These are phyloP conservation scores for Tylopilus plumbeoviolaceoides DNA, from an alignment of 768 basidiomycete genomes.

Conservation along the genomic window DNA sequence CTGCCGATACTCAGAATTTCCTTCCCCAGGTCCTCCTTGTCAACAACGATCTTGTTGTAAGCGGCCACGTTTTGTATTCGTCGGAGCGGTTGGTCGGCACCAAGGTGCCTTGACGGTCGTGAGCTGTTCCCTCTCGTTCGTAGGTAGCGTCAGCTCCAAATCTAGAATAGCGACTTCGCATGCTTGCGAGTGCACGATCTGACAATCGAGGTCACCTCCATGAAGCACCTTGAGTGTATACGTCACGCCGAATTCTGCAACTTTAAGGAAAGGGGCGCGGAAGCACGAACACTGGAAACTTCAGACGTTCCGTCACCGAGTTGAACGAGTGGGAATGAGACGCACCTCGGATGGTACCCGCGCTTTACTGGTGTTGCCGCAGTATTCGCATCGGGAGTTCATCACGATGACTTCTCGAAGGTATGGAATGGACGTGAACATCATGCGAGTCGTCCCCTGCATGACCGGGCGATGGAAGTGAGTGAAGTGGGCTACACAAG, in stretches of 20 bases:
- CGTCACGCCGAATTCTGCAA: constrained; percentile 70
- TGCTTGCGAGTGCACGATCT: constrained; percentile 84
- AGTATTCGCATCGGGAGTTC: constrained; percentile 95
- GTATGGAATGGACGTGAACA: constrained; percentile 92
- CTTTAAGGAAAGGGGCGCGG: no score
- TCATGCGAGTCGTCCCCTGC: constrained; percentile 83
- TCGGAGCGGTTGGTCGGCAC: constrained; percentile 78
- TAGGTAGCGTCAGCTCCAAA: constrained; percentile 85
- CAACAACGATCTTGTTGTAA: constrained; percentile 76
- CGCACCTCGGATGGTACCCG: constrained; percentile 80
- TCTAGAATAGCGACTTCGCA: constrained; percentile 85
- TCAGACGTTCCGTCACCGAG: no score
- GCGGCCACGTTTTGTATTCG: constrained; percentile 70
- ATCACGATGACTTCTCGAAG: constrained; percentile 94
- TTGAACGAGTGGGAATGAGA: not conserved
- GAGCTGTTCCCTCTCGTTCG: constrained; percentile 77
- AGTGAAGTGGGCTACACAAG: not conserved
- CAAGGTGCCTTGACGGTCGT: constrained; percentile 95
- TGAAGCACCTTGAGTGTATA: constrained; percentile 78
- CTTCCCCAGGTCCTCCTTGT: constrained; percentile 85
- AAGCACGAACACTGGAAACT: no score
- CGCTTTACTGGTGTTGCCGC: constrained; percentile 82
- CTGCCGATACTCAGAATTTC: constrained; percentile 85
- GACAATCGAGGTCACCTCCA: constrained; percentile 81
- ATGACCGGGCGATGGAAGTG: constrained; percentile 15